Evolutionary conservation across 768 basidiomycete genomes (phyloP), one percentile per base, ranked within the genome.

Genomic region (Hirschioporus abietinus): DNA sequence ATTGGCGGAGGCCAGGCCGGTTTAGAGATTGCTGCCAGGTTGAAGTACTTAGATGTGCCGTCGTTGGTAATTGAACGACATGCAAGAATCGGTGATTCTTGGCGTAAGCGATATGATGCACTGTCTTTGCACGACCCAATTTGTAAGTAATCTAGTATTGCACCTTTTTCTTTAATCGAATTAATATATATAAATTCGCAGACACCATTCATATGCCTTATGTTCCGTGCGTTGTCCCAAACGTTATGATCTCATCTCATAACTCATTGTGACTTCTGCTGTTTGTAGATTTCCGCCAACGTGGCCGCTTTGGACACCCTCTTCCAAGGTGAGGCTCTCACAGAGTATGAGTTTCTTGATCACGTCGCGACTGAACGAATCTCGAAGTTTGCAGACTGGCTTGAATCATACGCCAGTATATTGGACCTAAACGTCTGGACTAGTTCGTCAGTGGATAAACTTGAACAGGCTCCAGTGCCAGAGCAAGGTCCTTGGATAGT

Each of bases 1-100:
- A 76, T 90, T 23, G 87, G 88, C 12, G 88, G 82, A 0, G 89
- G 88, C 0, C 91, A 91, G 66, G 83, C 82, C 68, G 92, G 90
- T 1, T 75, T 94, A 30, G 84, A 82, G 57, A 72, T 86, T 1
- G 89, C 90, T 0, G 88, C 88, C 1, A 79, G 88, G n/a, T 76
- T 93, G 65, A 87, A 87, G 70, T 79, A 78, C 58, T 76, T 91
- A 26, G 86, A 83, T 23, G 75, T 92, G 15, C 70, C 78, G 1
- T 77, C 82, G 0, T 76, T 93, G 10, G 74, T 88, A n/a, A 76
- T 90, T 17, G 89, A 90, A 68, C 79, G 78, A 70, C 82, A 84
- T 65, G 64, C 76, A 18, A 76, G 82, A 5, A 74, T 87, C 10
- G 87, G 88, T 1, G 85, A 87, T 69, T 82, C 80, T 71, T 88